phyloP scores from a whole-genome alignment of 345 rosid genomes.

The Barbarea vulgaris region DNA sequence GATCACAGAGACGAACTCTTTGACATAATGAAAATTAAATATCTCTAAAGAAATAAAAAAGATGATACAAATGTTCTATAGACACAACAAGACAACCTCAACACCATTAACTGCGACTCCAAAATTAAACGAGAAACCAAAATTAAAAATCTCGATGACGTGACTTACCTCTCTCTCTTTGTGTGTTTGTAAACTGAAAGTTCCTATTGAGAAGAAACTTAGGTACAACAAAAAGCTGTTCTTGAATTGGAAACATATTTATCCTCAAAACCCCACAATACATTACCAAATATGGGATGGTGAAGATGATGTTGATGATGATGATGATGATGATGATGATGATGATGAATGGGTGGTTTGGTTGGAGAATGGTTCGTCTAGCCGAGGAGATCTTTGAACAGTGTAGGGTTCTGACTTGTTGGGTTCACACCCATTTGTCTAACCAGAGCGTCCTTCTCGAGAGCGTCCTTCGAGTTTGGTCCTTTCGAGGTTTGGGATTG shows the following conservation, averaged over 20 bases:
- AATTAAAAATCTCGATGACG: conserved; percentile 7
- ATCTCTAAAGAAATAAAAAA: conserved; percentile 8
- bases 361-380: conserved; percentile 36
- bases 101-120: conserved; percentile 34
- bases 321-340: background rate
- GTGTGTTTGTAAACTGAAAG: conserved; percentile 30
- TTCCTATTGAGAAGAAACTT: conserved; percentile 34
- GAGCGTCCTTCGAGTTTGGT: conserved; percentile 65
- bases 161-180: conserved; percentile 22
- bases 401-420: conserved; percentile 78
- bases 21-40: background rate
- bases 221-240: conserved; percentile 39
- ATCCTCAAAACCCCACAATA: conserved; percentile 11
- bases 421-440: conserved; percentile 97
- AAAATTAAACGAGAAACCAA: conserved; percentile 30
- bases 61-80: conserved; percentile 35
- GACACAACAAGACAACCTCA: conserved; percentile 36
- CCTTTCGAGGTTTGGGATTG: conserved; percentile 55
- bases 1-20: background rate
- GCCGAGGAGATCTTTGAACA: conserved; percentile 84
- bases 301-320: conserved; percentile 2
- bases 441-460: conserved; percentile 84
- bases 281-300: conserved; percentile 28
- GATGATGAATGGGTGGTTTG: conserved; percentile 15
- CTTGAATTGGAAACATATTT: conserved; percentile 26